Evolutionary conservation across 352 stramenopile species (phyloP), one percentile per base, ranked within the genome.

Genomic region (Detonula confervacea): DNA sequence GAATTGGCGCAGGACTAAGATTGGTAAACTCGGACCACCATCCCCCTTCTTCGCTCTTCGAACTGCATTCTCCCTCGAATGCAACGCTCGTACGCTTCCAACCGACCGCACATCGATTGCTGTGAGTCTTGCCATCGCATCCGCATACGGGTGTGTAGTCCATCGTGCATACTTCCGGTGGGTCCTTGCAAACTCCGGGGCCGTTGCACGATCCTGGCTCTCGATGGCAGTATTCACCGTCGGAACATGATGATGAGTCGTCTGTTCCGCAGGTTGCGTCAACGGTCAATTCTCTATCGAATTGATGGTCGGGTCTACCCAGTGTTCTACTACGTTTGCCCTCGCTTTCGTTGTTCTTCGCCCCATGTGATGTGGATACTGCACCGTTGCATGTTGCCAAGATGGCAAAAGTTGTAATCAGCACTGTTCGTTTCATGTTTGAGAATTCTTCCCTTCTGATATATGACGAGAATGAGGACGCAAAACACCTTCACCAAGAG

Each of bases 221-320:
- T 30, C 47, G 47, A 56, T 56, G 47, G 20, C 47, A 56, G 47
- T 56, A 56, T 56, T 56, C 47, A 24, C 25, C 20, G 47, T 29
- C 20, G 20, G 11, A 11, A 29, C 47, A 42, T 5, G 33, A 42
- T 42, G 33, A 42, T 42, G 5, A 5, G 11, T 42, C 33, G 33
- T 42, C 33, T 5, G 33, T 42, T 5, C 33, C 33, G 33, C 33
- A 42, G 5, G 33, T 12, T 42, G 33, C 11, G 5, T 11, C 33
- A 12, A 12, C 33, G 5, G 33, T 11, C 33, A 12, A 5, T 5
- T 12, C 11, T 11, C 33, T 42, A 5, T 42, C 33, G 33, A 42
- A 42, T 42, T 42, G 33, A 42, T 42, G 33, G 33, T 5, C 5
- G 11, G 33, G 11, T 12, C 33, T 42, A 11, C 11, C 5, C 5